Evolutionary conservation across 2,329 filamentous ascomycete genomes (phyloP), one percentile per base, ranked within the genome.

Genomic region (Fusarium succisae): DNA sequence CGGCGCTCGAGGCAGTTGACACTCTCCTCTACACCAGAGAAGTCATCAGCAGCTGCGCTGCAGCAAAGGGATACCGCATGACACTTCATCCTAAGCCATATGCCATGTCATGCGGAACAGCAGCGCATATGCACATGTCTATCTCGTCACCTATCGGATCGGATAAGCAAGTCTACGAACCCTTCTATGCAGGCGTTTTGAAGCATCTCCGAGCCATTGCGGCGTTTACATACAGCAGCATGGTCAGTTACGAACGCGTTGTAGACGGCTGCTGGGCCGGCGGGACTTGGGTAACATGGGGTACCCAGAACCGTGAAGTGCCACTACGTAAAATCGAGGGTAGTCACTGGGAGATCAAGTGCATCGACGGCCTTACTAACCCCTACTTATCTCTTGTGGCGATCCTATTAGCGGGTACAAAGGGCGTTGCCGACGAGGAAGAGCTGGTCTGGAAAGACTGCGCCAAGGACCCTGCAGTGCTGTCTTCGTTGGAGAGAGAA

Each of bases 281-380:
- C n/a, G 93, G 93, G 0, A 89, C 91, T 13, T 95, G 92, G 91
- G 88, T 95, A 0, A 84, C 91, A 1, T 97, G 93, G 94, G 94
- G 94, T 18, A 93, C 90, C 9, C 91, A 96, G 82, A 96, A 96
- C 80, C 90, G 93, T 24, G 93, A 96, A 83, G 86, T 90, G 9
- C 92, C 94, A 1, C 84, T 97, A 15, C 88, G 94, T 18, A 91
- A 92, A 79, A 88, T 94, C 54, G 84, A 84, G 7, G 83, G 81
- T 6, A 90, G 89, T 26, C 91, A 94, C 78, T 97, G 93, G 92
- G 94, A 97, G 82, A 76, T 97, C 28, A 92, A 94, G 78, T 90
- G 88, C 62, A 78, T 96, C n/a, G 94, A 97, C 77, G 94, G 94
- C 0, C 82, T 94, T 24, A 92, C 93, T 7, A 97, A 97, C 78